These are phyloP conservation scores for Populus tremula DNA, from an alignment of 345 rosid species.

Conservation along the genomic window DNA sequence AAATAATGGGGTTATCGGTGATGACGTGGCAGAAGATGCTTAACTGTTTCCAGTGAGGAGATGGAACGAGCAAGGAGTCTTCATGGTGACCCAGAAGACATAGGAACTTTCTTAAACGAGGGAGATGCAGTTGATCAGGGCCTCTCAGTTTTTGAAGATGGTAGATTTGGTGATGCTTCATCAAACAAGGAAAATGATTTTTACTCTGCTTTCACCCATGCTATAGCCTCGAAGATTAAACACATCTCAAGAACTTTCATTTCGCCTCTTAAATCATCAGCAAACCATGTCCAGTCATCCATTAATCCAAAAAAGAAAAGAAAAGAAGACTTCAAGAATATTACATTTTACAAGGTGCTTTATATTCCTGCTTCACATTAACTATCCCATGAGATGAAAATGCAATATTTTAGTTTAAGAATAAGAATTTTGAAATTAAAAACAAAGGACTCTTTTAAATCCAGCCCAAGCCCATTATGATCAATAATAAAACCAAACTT, in stretches of 20 bases:
- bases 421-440: too few relatives aligned
- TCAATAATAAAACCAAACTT: too few relatives aligned
- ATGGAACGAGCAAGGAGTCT: slow-evolving; percentile 78
- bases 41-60: slow-evolving; percentile 80
- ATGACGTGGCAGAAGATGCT: slow-evolving; percentile 47
- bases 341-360: too few relatives aligned
- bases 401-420: too few relatives aligned
- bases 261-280: slow-evolving; percentile 57
- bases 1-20: slow-evolving; percentile 14
- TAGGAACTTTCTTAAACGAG: slow-evolving; percentile 53
- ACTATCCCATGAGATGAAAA: too few relatives aligned
- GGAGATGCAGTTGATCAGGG: slow-evolving; percentile 35
- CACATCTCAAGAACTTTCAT: slow-evolving; percentile 44
- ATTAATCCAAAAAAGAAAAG: slow-evolving; percentile 9
- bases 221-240: slow-evolving; percentile 41
- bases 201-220: slow-evolving; percentile 34
- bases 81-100: slow-evolving; percentile 93
- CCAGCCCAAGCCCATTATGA: too few relatives aligned
- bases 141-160: slow-evolving; percentile 32
- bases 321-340: too few relatives aligned
- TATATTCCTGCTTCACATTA: too few relatives aligned
- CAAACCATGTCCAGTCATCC: slow-evolving; percentile 33
- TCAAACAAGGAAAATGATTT: slow-evolving; percentile 39
- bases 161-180: slow-evolving; percentile 26
- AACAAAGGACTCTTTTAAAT: too few relatives aligned